Evolutionary conservation across 2,329 filamentous ascomycete species (phyloP).

Genomic region (Stylonectria norvegica): DNA sequence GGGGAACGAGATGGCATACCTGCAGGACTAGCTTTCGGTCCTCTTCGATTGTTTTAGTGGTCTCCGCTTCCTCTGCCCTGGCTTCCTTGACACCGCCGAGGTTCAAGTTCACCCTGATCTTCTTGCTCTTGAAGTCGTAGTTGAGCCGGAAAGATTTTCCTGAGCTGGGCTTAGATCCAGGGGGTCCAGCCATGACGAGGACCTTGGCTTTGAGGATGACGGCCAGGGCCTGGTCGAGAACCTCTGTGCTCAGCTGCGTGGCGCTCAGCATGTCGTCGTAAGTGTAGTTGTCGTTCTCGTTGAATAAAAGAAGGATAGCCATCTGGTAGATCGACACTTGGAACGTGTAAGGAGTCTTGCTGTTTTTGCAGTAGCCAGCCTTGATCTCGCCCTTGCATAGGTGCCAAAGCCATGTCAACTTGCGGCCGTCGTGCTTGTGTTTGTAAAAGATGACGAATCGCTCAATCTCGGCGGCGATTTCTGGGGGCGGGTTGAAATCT

Average conservation of each 20-base stretch:
- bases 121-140: slow-evolving; percentile 96
- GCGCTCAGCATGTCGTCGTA: slow-evolving; percentile 85
- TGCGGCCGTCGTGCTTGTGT: slow-evolving; percentile 93
- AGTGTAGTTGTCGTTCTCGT: slow-evolving; percentile 78
- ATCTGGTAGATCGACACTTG: slow-evolving; percentile 98
- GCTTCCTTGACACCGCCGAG: slow-evolving; percentile 91
- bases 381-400: slow-evolving; percentile 96
- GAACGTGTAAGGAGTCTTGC: slow-evolving; percentile 92
- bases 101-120: slow-evolving; percentile 95
- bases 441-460: slow-evolving; percentile 90
- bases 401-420: slow-evolving; percentile 97
- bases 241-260: slow-evolving; percentile 76
- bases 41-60: slow-evolving; percentile 99
- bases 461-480: slow-evolving; percentile 83
- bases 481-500: slow-evolving; percentile 79
- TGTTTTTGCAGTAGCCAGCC: slow-evolving; percentile 84
- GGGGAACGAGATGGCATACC: slow-evolving; percentile 53
- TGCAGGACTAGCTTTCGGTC: slow-evolving; percentile 95
- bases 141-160: slow-evolving; percentile 83
- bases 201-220: slow-evolving; percentile 95
- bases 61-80: slow-evolving; percentile 94
- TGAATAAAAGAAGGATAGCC: slow-evolving; percentile 92
- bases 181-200: slow-evolving; percentile 66
- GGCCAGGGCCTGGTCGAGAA: slow-evolving; percentile 78
- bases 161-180: slow-evolving; percentile 67